phyloP scores from a whole-genome alignment of 2,329 filamentous ascomycete genomes.

The Diaporthe destruens region DNA sequence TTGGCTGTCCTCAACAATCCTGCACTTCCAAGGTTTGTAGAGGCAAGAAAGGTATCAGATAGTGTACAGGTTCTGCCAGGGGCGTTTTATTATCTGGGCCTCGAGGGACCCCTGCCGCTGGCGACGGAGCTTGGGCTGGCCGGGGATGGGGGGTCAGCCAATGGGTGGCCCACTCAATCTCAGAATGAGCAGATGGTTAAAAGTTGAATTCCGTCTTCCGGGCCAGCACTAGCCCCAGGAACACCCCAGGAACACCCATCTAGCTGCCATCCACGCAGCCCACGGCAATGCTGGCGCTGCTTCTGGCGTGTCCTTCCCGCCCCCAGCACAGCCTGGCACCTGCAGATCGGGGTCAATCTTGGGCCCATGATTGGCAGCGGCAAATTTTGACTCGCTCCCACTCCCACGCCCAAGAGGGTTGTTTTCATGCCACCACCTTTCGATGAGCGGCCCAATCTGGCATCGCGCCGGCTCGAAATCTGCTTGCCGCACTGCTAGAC shows the following conservation, averaged over 20 bases:
- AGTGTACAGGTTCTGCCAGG: slow-evolving; percentile 25
- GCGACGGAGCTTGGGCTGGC: slow-evolving; percentile 20
- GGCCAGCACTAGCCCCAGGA: slow-evolving; percentile 34
- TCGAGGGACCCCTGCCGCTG: slow-evolving; percentile 31
- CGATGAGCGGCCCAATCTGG: slow-evolving; percentile 32
- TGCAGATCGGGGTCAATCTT: slow-evolving; percentile 32
- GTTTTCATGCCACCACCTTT: slow-evolving; percentile 33
- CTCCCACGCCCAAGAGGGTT: neutral
- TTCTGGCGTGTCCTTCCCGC: neutral
- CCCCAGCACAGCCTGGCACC: slow-evolving; percentile 18
- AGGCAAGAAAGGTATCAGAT: slow-evolving; percentile 1
- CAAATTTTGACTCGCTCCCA: slow-evolving; percentile 10
- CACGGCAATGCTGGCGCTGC: neutral
- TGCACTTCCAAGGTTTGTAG: neutral
- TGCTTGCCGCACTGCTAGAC: neutral
- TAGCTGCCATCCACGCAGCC: neutral
- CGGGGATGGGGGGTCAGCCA: slow-evolving; percentile 33
- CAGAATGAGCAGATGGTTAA: slow-evolving; percentile 54
- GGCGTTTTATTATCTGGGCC: slow-evolving; percentile 34
- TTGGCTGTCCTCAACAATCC: slow-evolving; percentile 24
- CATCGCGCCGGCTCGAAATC: slow-evolving; percentile 11
- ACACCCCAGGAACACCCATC: slow-evolving; percentile 26
- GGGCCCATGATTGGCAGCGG: slow-evolving; percentile 37
- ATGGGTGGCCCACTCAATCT: slow-evolving; percentile 41
- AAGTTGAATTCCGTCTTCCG: slow-evolving; percentile 51